Evolutionary conservation across 768 basidiomycete genomes (phyloP).

Genomic region (Mycena epipterygia): DNA sequence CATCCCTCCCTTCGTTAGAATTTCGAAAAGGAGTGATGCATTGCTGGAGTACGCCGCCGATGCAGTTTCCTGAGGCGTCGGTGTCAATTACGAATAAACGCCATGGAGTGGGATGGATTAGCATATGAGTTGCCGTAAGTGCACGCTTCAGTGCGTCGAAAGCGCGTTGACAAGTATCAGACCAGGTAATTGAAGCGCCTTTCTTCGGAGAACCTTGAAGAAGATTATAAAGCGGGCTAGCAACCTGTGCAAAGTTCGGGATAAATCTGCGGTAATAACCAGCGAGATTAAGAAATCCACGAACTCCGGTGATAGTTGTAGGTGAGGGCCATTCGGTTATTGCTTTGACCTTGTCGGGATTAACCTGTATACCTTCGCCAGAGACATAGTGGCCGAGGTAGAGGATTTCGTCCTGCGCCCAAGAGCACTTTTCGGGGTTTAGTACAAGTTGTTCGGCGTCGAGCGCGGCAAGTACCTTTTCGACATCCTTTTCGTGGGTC

Average conservation of each 20-base stretch:
- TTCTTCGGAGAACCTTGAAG: slow-evolving; percentile 14
- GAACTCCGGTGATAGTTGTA: slow-evolving; percentile 7
- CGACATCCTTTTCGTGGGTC: slow-evolving; percentile 14
- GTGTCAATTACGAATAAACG: slow-evolving; percentile 18
- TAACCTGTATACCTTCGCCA: slow-evolving; percentile 2
- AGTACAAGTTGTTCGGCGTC: not conserved
- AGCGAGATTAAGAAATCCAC: slow-evolving; percentile 4
- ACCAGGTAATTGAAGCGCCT: not conserved
- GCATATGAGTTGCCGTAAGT: slow-evolving; percentile 8
- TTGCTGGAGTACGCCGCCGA: slow-evolving; percentile 26
- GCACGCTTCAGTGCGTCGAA: slow-evolving; percentile 2
- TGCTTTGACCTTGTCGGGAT: not conserved
- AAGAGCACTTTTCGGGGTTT: not conserved
- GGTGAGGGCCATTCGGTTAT: slow-evolving; percentile 1
- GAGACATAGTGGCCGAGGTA: slow-evolving; percentile 8
- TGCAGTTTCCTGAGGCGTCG: slow-evolving; percentile 14
- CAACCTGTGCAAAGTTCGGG: slow-evolving; percentile 3
- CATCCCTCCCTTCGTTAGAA: slow-evolving; percentile 14
- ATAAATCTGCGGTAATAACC: slow-evolving; percentile 12
- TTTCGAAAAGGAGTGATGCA: slow-evolving; percentile 2
- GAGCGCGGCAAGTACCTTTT: slow-evolving; percentile 12
- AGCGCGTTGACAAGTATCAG: not conserved
- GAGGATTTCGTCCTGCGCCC: not conserved
- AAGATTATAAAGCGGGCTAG: slow-evolving; percentile 1
- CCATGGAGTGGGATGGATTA: slow-evolving; percentile 21